A percentile compares a stretch with the other conserved stretches of the same genome.
Evolutionary conservation across 805 yeast genomes (phyloP).

Genomic region (Candida chilensis): DNA sequence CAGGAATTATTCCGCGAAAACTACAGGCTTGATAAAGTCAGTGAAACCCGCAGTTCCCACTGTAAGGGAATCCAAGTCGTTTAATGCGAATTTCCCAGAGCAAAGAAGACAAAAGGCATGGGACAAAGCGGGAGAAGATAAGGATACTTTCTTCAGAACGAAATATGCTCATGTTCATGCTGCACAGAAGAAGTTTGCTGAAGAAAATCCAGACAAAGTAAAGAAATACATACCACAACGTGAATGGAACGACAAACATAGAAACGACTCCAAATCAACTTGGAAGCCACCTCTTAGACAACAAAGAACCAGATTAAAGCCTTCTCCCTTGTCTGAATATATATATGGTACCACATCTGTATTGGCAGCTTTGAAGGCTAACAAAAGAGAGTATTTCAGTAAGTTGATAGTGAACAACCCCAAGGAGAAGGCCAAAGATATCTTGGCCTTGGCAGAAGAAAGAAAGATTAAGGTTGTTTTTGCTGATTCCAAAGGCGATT

Average conservation of each 20-base stretch:
- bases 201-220: slow-evolving; percentile 6
- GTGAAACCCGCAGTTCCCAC: too few species aligned
- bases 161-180: slow-evolving; percentile 66
- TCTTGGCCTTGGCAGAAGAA: slow-evolving; percentile 37
- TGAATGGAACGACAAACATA: slow-evolving; percentile 7
- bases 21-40: too few species aligned
- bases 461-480: slow-evolving; percentile 25
- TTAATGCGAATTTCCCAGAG: slow-evolving; percentile 36
- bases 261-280: too few species aligned
- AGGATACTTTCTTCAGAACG: slow-evolving; percentile 51
- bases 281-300: too few species aligned
- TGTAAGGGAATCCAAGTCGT: slow-evolving; percentile 8
- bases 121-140: slow-evolving; percentile 53
- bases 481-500: slow-evolving; percentile 34
- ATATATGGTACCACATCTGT: slow-evolving; percentile 75
- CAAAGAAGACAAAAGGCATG: slow-evolving; percentile 45
- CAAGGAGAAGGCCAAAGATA: slow-evolving; percentile 22
- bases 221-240: background rate
- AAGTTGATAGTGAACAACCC: slow-evolving; percentile 39
- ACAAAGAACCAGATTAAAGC: too few species aligned
- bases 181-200: slow-evolving; percentile 18
- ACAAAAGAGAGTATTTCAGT: slow-evolving; percentile 43
- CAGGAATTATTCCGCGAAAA: background rate
- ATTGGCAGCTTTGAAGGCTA: slow-evolving; percentile 52
- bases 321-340: slow-evolving; percentile 56